Base-by-base conservation (phyloP, 83 land plant genomes). In the Diphasiastrum complanatum region DNA sequence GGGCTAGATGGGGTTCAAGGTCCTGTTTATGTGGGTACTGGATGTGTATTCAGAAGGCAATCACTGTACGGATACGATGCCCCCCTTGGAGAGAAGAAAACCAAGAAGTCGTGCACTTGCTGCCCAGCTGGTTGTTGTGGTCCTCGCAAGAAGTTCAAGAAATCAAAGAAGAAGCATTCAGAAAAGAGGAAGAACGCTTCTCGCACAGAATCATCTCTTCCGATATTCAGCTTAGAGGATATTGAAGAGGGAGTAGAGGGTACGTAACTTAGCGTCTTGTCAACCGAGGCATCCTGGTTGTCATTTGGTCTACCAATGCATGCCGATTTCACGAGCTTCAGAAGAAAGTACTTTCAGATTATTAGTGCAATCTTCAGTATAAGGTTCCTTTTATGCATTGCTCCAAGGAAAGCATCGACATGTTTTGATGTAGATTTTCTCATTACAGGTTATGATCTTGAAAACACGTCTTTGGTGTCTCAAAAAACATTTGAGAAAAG, bases 1-100 rank as follows among this genome's bases (percentile, higher is more conserved):
- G 87, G 84, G 6, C 41, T 80, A 37, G 87, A 83, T 69, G 87
- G 87, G 8, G 59, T 83, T 33, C 87, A 83, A 56, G 87, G 87
- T 29, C 87, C 87, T 18, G 77, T 83, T 3, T 83, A 83, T 62
- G 87, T 83, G 67, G 87, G 87, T 58, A 83, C 87, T 33, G 87
- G 87, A 27, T 83, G 87, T 65, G 59, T 55, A 12, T 80, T 85
- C 61, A 76, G 78, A 46, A 69, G 91, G 63, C 87, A 86, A 63
- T 83, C 91, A 12, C 61, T 86, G 26, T 86, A 86, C 74, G 87
- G 91, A 16, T 86, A 83, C 71, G 91, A 86, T 62, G 79, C 91
- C 27, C 69, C 78, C 2, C 41, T 78, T 28, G 72, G 80, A n/a
- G 87, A 77, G 47, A 80, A 71, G 49, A 83, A 81, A 32, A 58